Evolutionary conservation across 1,284 basidiomycete genomes (phyloP).

Genomic region (Ceratorhiza oryzae-sativae): DNA sequence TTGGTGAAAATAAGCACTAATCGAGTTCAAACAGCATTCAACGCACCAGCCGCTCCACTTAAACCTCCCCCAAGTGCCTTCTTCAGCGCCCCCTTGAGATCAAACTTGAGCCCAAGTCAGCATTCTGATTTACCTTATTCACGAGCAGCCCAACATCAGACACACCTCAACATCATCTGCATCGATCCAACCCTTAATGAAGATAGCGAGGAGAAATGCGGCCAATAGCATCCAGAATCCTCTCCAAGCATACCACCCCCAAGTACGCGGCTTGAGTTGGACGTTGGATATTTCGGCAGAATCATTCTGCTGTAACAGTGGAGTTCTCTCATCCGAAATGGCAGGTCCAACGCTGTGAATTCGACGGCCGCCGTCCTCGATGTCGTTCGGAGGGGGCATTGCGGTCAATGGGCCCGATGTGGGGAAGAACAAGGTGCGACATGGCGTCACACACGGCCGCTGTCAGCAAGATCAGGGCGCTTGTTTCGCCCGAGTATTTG

Average conservation of each 20-base stretch:
- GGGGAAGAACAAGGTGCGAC: not conserved
- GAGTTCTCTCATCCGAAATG: conserved; percentile 6
- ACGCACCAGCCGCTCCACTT: conserved; percentile 78
- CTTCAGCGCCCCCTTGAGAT: conserved; percentile 74
- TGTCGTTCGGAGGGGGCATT: conserved; percentile 19
- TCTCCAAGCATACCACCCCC: conserved; percentile 36
- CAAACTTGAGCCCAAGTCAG: conserved; percentile 64
- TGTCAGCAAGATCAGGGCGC: too few species aligned
- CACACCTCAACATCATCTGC: conserved; percentile 70
- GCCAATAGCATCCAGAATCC: conserved; percentile 26
- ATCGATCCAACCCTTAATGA: conserved; percentile 74
- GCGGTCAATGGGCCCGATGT: not conserved
- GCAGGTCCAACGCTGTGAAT: not conserved
- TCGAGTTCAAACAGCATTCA: not conserved
- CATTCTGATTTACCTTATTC: not conserved
- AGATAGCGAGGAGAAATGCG: conserved; percentile 43
- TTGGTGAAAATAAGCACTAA: not conserved
- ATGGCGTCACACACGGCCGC: too few species aligned
- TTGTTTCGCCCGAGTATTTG: too few species aligned
- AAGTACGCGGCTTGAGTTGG: conserved; percentile 5
- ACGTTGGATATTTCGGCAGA: not conserved
- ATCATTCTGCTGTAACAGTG: conserved; percentile 8
- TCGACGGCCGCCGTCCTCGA: not conserved
- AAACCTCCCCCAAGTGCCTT: conserved; percentile 84
- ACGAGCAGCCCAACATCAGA: not conserved